Evolutionary conservation across 768 basidiomycete species (phyloP).

Genomic region (Sistotremastrum niveocremeum): DNA sequence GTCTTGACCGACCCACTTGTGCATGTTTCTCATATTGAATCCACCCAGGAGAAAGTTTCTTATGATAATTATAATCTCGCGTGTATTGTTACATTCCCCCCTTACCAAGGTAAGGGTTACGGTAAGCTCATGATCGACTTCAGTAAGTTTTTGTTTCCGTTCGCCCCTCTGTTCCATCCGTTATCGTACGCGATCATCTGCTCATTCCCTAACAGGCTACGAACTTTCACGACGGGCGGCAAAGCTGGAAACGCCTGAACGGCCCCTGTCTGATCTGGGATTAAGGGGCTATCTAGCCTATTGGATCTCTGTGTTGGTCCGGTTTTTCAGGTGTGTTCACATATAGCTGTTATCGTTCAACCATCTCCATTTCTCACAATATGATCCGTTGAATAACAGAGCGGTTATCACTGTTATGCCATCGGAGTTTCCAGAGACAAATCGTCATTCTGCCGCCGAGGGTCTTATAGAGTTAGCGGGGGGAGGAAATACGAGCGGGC

Average conservation of each 20-base stretch:
- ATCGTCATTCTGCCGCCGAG: no score
- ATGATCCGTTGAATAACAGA: no score
- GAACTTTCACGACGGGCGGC: constrained; percentile 72
- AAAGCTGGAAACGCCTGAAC: constrained; percentile 84
- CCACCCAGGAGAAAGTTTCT: constrained; percentile 71
- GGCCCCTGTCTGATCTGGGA: constrained; percentile 89
- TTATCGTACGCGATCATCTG: neutral
- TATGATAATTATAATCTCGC: constrained; percentile 97
- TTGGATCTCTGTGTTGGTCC: constrained; percentile 74
- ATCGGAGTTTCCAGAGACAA: no score
- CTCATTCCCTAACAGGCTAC: constrained; percentile 47
- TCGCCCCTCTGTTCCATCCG: neutral
- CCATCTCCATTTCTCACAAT: no score
- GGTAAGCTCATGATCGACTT: constrained; percentile 98
- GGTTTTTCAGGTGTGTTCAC: constrained; percentile 55
- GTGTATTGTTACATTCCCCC: constrained; percentile 91
- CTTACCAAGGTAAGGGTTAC: constrained; percentile 78
- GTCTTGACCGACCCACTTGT: neutral
- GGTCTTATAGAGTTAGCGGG: no score
- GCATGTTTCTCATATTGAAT: neutral
- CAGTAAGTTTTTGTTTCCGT: constrained; percentile 41
- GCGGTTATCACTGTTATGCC: constrained; percentile 28
- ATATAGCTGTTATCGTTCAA: no score
- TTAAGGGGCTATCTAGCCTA: constrained; percentile 80
- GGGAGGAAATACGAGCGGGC: no score